Conservation (phyloP, 2,329 filamentous ascomycete species). For the Diaporthe capsici region DNA sequence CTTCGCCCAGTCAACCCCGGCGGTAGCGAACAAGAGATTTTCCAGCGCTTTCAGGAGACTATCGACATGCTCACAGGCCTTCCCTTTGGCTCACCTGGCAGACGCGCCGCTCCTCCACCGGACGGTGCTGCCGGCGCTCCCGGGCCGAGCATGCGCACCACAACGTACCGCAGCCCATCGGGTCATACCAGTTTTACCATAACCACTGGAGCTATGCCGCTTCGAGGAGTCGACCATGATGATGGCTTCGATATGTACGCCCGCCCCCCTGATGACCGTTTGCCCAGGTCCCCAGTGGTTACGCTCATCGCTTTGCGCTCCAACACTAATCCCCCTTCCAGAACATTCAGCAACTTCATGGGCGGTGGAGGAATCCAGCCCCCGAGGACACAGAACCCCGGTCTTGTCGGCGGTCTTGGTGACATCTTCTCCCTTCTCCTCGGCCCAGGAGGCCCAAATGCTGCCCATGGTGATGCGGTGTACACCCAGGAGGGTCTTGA, state of each 20-base stretch:
- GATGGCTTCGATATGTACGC: slow-evolving; percentile 65
- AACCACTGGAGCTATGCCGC: slow-evolving; percentile 36
- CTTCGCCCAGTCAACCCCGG: slow-evolving; percentile 43
- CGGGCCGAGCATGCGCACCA: slow-evolving; percentile 29
- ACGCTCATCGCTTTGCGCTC: slow-evolving; percentile 41
- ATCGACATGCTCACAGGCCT: slow-evolving; percentile 57
- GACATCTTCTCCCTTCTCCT: slow-evolving; percentile 68
- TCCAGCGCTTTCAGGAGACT: slow-evolving; percentile 55
- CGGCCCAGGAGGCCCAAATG: slow-evolving; percentile 61
- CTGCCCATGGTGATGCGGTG: slow-evolving; percentile 81
- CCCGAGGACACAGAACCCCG: slow-evolving; percentile 45
- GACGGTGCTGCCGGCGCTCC: neutral
- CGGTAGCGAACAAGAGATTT: slow-evolving; percentile 52
- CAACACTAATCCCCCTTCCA: slow-evolving; percentile 54
- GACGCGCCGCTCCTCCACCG: slow-evolving; percentile 12
- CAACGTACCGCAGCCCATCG: slow-evolving; percentile 32
- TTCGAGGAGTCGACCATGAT: slow-evolving; percentile 58
- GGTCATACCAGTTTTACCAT: slow-evolving; percentile 39
- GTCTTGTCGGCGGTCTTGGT: slow-evolving; percentile 59
- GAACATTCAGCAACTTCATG: slow-evolving; percentile 63
- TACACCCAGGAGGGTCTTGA: slow-evolving; percentile 94
- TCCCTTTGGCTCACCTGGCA: slow-evolving; percentile 49
- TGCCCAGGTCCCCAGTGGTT: slow-evolving; percentile 38
- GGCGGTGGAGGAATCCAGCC: slow-evolving; percentile 49
- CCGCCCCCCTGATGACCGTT: slow-evolving; percentile 32